These are phyloP conservation scores for Gentiana dahurica DNA, from an alignment of 257 asterid species.

Conservation along the genomic window DNA sequence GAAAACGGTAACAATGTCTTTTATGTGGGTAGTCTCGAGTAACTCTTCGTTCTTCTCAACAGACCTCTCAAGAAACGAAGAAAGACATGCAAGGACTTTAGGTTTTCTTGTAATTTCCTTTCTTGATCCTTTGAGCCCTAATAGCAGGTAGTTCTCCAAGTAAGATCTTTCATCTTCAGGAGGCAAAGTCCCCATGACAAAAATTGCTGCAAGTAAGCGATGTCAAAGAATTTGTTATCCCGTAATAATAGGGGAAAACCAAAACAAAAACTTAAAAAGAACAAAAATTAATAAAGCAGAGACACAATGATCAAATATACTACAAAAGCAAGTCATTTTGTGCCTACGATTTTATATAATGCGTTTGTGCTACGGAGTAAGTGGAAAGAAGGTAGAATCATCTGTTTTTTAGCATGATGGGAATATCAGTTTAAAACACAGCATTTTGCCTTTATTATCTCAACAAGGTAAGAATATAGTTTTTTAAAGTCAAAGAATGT, in stretches of 20 bases:
- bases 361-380: no score
- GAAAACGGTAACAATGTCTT: constrained; percentile 57
- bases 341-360: no score
- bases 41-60: constrained; percentile 48
- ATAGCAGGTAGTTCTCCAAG: constrained; percentile 30
- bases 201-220: constrained; percentile 25
- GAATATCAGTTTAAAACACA: no score
- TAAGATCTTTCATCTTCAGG: constrained; percentile 25
- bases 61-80: constrained; percentile 56
- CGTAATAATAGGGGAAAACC: not conserved
- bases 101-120: constrained; percentile 52
- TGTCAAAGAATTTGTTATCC: not conserved
- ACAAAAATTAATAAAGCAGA: no score
- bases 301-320: no score
- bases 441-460: no score
- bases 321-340: no score
- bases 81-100: constrained; percentile 45
- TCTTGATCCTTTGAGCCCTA: constrained; percentile 48
- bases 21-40: constrained; percentile 30
- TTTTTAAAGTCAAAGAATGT: no score
- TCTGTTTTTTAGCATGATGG: no score
- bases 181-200: constrained; percentile 50
- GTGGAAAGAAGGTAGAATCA: no score
- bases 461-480: no score
- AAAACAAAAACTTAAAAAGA: no score